Evolutionary conservation across 768 basidiomycete species (phyloP), one percentile per base, ranked within the genome.

Genomic region (Tulasnella sp.): DNA sequence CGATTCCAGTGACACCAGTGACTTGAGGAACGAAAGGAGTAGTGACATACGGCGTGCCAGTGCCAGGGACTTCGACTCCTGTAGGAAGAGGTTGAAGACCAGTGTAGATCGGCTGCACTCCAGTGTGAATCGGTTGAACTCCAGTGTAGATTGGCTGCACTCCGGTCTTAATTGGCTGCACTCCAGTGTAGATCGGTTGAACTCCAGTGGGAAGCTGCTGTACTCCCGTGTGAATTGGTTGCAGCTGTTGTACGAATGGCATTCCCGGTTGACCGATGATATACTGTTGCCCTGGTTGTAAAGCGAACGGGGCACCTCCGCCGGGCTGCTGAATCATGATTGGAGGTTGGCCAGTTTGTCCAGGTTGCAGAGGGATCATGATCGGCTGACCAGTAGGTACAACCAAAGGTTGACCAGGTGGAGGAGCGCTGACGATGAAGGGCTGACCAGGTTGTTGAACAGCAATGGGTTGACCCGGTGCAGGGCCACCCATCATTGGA

Each of bases 351-450:
- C 61, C 61, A 9, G 70, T 39, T 39, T 72, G 70, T 32, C 70
- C 70, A 26, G 70, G 37, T 72, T 72, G 70, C 26, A 67, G 13
- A 67, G 61, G 61, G 5, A 67, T 67, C 61, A 67, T 67, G 26
- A 67, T 67, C n/a, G 73, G 73, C 73, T 44, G 39, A 18, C 75
- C 75, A 61, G 48, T 57, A 1, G 48, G 35, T 16, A 61, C 55
- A 39, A 61, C 32, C 23, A 55, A 13, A 39, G 48, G 48, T 26
- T 75, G 75, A 29, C 75, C 75, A 39, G 75, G 75, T 51, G 51
- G 73, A 23, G 44, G 44, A 29, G 51, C 16, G 3, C 29, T 32
- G 73, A 74, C 42, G 44, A 46, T 44, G 32, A 23, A 51, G 29
- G 73, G 73, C 29, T 51, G 29, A n/a, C 48, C 39, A n/a, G 48